Evolutionary conservation across 1,139 yeast genomes (phyloP), one percentile per base, ranked within the genome.

Genomic region (Kodamaea alishanica): DNA sequence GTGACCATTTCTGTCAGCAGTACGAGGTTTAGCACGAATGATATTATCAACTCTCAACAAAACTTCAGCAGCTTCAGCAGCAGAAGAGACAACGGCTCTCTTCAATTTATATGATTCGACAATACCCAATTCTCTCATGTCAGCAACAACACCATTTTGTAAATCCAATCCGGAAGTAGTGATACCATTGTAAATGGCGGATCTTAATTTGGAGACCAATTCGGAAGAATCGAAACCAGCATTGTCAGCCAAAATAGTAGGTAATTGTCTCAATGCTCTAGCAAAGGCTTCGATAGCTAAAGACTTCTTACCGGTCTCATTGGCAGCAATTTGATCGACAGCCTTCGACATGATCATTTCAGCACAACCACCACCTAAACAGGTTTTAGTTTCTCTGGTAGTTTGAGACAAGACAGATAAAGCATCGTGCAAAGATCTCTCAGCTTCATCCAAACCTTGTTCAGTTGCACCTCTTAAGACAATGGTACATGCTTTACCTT

Each of bases 301-400:
- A 0, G 97, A 84, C 58, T 87, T 87, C 68, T 94, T 92, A 50
- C 98, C 98, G 26, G 86, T 84, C 51, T 84, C 92, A 56, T 87
- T 89, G 54, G 94, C 95, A 23, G 97, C 97, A 35, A 84, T 87
- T 48, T 87, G 89, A 52, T 94, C 98, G 28, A 92, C 97, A 6
- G 98, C 97, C 63, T 87, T 88, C 8, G 97, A 85, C 98, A 92
- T 92, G 53, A 88, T 74, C 96, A 92, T 90, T 65, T 92, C 99
- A 4, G 97, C 82, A 60, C 97, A 90, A 24, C 99, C 99, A 49
- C 97, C 99, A 42, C 99, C 99, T 35, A 92, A 75, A 28, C 94
- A 94, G 2, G 97, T 89, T 61, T 90, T 81, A n/a, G 97, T 86
- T 56, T 89, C 96, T 51, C 74, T 81, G 1, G 97, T 92, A 10